Evolutionary conservation across 306 rosid genomes (phyloP), one percentile per base, ranked within the genome.

Genomic region (Vachellia collinsii): DNA sequence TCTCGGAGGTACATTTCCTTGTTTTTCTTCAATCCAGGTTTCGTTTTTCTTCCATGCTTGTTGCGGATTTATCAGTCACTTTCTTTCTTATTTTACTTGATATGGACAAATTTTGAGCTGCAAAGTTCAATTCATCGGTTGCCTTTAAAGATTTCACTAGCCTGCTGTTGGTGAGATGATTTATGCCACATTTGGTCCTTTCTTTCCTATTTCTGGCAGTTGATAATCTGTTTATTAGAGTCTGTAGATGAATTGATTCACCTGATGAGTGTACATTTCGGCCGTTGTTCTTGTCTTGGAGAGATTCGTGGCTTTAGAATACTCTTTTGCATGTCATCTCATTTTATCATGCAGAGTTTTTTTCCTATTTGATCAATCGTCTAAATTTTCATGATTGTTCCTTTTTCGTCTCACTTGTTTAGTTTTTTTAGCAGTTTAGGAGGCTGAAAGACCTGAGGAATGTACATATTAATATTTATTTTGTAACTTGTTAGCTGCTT

Each of bases 1-100:
- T 71, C 87, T 94, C 66, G 99, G 97, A 72, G 97, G 97, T 92
- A 66, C 1, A 4, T 71, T 58, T 76, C n/a, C 17, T 42, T 39
- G 25, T 25, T 76, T 54, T 61, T 23, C 3, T 14, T 3, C 10
- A n/a, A 13, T 37, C 23, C 17, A 3, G 37, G 34, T 16, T 53
- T 74, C 66, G 5, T 53, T 53, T n/a, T 11, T 70, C 34, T 5
- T 72, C 19, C 43, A 47, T 71, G 8, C 13, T 3, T 14, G 7
- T 47, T 46, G 56, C n/a, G 3, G 75, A 10, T 12, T 23, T 25
- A 7, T 7, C 8, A 3, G 7, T 70, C 29, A 23, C 3, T 70
- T 70, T 12, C 41, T 44, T 46, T 29, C 34, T 29, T 29, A 29
- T 29, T 29, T 29, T n/a, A n/a, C n/a, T 29, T 29, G 1, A 29